phyloP scores from a whole-genome alignment of 306 rosid genomes.

The Prunus kanzakura region DNA sequence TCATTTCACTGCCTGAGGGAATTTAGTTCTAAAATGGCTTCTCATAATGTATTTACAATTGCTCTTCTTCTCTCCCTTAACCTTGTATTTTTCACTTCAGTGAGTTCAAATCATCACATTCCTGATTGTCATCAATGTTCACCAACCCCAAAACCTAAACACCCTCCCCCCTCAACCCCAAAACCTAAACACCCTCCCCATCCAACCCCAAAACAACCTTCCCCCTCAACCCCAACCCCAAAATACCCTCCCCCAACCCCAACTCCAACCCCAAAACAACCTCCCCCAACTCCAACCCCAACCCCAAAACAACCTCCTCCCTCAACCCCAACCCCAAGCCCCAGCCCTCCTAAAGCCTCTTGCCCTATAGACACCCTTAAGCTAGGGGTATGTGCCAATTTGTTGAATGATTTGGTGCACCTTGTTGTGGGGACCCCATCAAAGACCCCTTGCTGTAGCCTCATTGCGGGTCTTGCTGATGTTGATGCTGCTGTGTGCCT shows the following conservation, averaged over 20 bases:
- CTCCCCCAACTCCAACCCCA: not conserved
- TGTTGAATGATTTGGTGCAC: slow-evolving; percentile 31
- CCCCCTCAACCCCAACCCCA: not conserved
- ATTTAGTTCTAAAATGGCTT: slow-evolving; percentile 5
- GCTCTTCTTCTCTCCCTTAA: slow-evolving; percentile 26
- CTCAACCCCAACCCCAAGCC: not conserved
- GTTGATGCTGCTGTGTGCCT: slow-evolving; percentile 57
- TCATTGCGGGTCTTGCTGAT: slow-evolving; percentile 40
- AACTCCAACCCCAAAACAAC: not conserved
- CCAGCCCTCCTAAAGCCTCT: slow-evolving; percentile 6
- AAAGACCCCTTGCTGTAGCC: slow-evolving; percentile 44
- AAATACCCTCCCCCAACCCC: not conserved
- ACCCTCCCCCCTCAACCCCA: not conserved
- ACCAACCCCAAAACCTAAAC: not conserved
- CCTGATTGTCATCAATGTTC: not conserved
- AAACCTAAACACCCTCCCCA: not conserved
- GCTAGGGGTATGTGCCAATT: slow-evolving; percentile 49
- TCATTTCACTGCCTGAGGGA: not conserved
- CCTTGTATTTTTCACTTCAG: slow-evolving; percentile 25
- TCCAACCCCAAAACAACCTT: not conserved
- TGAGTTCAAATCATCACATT: slow-evolving; percentile 8
- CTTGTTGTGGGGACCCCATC: slow-evolving; percentile 44
- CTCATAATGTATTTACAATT: slow-evolving; percentile 21
- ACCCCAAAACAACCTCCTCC: not conserved
- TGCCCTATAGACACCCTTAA: slow-evolving; percentile 49